Conservation (phyloP, 2,329 filamentous ascomycete species). For the Claviceps purpurea region DNA sequence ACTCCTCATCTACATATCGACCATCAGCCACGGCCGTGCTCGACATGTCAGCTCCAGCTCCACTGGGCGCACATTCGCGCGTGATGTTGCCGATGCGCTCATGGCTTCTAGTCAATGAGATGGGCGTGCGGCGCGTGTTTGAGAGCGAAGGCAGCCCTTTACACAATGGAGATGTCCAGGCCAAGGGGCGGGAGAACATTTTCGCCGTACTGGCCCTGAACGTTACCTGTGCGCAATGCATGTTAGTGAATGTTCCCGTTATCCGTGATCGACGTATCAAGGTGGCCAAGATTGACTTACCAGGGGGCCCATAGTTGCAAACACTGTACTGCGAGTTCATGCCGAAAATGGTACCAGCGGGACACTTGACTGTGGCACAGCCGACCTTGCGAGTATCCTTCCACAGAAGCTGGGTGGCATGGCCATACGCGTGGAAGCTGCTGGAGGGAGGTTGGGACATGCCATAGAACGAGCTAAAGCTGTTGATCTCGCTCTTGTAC, state of each 20-base stretch:
- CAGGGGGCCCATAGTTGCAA: slow-evolving; percentile 72
- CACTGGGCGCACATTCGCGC: not conserved
- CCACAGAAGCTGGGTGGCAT: slow-evolving; percentile 32
- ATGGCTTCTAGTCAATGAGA: not conserved
- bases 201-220: not conserved
- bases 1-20: slow-evolving; percentile 3
- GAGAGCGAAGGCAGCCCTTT: slow-evolving; percentile 6
- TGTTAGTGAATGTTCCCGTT: not conserved
- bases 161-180: slow-evolving; percentile 13
- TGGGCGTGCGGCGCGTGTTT: not conserved
- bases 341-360: slow-evolving; percentile 29
- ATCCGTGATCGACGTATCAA: not conserved
- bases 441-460: slow-evolving; percentile 40
- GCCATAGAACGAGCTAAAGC: slow-evolving; percentile 47
- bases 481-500: slow-evolving; percentile 67
- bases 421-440: slow-evolving; percentile 53
- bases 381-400: slow-evolving; percentile 24
- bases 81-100: not conserved
- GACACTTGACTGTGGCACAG: slow-evolving; percentile 59
- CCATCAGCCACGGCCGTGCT: not conserved
- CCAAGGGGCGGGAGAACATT: slow-evolving; percentile 33
- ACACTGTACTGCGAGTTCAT: slow-evolving; percentile 62
- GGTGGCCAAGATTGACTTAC: slow-evolving; percentile 31
- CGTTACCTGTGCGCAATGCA: not conserved
- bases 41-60: not conserved